Evolutionary conservation across 768 basidiomycete species (phyloP), one percentile per base, ranked within the genome.

Genomic region (Lactarius hatsudake): DNA sequence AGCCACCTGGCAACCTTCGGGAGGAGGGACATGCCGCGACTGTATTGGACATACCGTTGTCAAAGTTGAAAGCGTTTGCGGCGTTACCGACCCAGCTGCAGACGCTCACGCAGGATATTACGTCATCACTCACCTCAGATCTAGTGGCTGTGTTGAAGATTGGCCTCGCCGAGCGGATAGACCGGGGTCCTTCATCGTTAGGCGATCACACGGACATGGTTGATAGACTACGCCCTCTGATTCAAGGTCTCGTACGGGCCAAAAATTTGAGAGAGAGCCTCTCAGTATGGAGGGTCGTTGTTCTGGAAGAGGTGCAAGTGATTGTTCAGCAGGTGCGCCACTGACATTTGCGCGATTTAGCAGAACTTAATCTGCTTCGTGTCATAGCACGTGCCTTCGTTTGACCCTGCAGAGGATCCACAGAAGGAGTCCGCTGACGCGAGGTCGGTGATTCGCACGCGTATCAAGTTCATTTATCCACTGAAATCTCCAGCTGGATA

Each of bases 241-340:
- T 97, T 32, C 82, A 87, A 38, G 93, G 92, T n/a, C 81, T 98
- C 59, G 77, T 87, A 28, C 81, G 91, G 67, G 91, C 91, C 0
- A 84, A 82, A 53, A 90, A 88, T 3, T 74, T 94, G 51, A 85
- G 86, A 61, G 89, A 90, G 67, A 88, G 86, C 1, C 79, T 86
- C 34, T 70, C 83, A 13, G 83, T 85, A 18, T 94, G 92, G 90
- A 79, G 89, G 68, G 86, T 89, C 45, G 82, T 86, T 5, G 88
- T 87, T 20, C 76, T 91, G 66, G 77, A 75, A 17, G 88, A 90
- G 67, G 79, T 94, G 36, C 81, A 80, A 65, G 79, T 78, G 1
- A 78, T 86, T 32, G 76, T 90, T 36, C 86, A 83, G 74, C 80
- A 81, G 77, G 91, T 92, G 72, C 65, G 87, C 77, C 51, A 20